Conservation (phyloP, 1,284 basidiomycete genomes). For the Rhodotorula sp. region DNA sequence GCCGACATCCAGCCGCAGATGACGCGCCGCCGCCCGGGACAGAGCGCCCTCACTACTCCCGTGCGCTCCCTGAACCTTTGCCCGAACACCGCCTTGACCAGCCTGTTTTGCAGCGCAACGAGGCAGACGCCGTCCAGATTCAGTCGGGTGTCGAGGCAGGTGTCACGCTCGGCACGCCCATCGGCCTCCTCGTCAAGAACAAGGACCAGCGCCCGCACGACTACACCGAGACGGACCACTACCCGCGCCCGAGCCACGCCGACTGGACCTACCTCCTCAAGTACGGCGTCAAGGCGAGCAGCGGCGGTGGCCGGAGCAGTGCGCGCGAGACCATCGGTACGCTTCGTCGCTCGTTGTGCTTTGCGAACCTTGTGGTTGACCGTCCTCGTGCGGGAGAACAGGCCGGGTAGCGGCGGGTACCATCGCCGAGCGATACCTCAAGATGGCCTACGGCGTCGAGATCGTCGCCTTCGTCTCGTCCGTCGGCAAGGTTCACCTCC, state of each 20-base stretch:
- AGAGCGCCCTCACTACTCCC: constrained; percentile 94
- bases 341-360: constrained; percentile 26
- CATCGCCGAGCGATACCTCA: constrained; percentile 95
- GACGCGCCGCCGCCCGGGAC: constrained; percentile 87
- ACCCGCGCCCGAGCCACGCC: constrained; percentile 95
- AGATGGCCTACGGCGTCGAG: constrained; percentile 82
- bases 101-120: constrained; percentile 69
- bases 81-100: neutral
- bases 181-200: constrained; percentile 92
- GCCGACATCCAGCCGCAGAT: constrained; percentile 91
- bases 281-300: constrained; percentile 95
- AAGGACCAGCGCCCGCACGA: constrained; percentile 98
- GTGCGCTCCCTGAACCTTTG: constrained; percentile 57
- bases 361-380: neutral
- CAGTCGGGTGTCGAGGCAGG: constrained; percentile 94
- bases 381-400: constrained; percentile 48
- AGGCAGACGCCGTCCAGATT: constrained; percentile 91
- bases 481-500: constrained; percentile 88
- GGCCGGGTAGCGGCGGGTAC: constrained; percentile 96
- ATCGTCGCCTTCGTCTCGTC: constrained; percentile 97
- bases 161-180: constrained; percentile 95
- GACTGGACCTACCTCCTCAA: constrained; percentile 99
- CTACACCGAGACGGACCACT: constrained; percentile 96
- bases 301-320: constrained; percentile 89
- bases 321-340: constrained; percentile 95